Evolutionary conservation across 73 alveolate species (phyloP).

Genomic region (Paramecium pentaurelia): DNA sequence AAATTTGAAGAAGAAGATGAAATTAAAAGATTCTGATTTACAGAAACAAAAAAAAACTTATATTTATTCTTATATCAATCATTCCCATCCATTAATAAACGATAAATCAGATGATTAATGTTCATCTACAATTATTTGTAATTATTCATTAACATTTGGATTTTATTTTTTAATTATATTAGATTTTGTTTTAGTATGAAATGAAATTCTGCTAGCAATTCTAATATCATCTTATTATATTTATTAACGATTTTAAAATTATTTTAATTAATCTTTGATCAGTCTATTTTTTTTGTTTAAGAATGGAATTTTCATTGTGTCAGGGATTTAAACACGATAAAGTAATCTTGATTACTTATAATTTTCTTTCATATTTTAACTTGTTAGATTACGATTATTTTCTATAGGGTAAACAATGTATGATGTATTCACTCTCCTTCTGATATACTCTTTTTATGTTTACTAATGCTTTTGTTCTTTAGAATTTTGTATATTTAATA

Average conservation of each 20-base stretch:
- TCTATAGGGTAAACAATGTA: background rate
- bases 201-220: background rate
- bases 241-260: background rate
- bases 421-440: background rate
- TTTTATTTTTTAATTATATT: background rate
- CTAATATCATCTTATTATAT: background rate
- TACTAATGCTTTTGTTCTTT: background rate
- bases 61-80: background rate
- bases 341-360: background rate
- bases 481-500: background rate
- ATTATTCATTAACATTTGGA: background rate
- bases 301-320: background rate
- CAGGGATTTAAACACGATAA: background rate
- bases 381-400: background rate
- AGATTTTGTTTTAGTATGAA: background rate
- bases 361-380: background rate
- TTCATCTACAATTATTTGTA: background rate
- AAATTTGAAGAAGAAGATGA: slow-evolving; percentile 31
- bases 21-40: background rate
- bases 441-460: background rate
- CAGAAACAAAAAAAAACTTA: background rate
- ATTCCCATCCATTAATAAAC: background rate
- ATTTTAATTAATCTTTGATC: background rate
- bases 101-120: background rate
- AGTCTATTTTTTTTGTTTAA: background rate